phyloP scores from a whole-genome alignment of 1,284 basidiomycete species.

The Naganishia cerealis region DNA sequence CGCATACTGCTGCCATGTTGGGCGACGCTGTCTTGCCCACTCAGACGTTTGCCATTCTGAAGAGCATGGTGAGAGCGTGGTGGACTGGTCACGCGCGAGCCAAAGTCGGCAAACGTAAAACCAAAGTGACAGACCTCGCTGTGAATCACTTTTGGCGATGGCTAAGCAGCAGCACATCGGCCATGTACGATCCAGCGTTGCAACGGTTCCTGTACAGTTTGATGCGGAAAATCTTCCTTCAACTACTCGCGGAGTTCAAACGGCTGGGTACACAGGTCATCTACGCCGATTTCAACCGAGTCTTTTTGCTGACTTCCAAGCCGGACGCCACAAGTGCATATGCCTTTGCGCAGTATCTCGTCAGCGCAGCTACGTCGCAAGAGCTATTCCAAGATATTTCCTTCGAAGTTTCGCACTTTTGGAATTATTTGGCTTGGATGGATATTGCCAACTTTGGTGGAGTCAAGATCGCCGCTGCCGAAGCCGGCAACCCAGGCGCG shows the following conservation, averaged over 20 bases:
- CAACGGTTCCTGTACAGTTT: conserved; percentile 91
- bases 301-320: conserved; percentile 90
- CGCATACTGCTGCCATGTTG: conserved; percentile 73
- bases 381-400: conserved; percentile 94
- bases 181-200: conserved; percentile 89
- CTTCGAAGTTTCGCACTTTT: conserved; percentile 83
- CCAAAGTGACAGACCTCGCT: conserved; percentile 56
- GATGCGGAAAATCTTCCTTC: conserved; percentile 97
- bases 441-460: conserved; percentile 92
- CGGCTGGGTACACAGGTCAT: conserved; percentile 89
- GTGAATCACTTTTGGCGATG: conserved; percentile 96
- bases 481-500: conserved; percentile 42
- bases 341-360: conserved; percentile 93
- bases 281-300: conserved; percentile 89
- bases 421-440: conserved; percentile 94
- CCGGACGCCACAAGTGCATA: conserved; percentile 87
- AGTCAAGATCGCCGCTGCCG: conserved; percentile 70
- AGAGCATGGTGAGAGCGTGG: conserved; percentile 87
- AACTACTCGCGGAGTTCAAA: conserved; percentile 94
- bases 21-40: conserved; percentile 92
- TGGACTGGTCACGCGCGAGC: conserved; percentile 77
- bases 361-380: conserved; percentile 86
- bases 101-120: conserved; percentile 43
- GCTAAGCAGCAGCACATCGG: conserved; percentile 80
- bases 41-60: conserved; percentile 81